Base-by-base conservation (phyloP, 2,329 filamentous ascomycete species). In the Venturia effusa region DNA sequence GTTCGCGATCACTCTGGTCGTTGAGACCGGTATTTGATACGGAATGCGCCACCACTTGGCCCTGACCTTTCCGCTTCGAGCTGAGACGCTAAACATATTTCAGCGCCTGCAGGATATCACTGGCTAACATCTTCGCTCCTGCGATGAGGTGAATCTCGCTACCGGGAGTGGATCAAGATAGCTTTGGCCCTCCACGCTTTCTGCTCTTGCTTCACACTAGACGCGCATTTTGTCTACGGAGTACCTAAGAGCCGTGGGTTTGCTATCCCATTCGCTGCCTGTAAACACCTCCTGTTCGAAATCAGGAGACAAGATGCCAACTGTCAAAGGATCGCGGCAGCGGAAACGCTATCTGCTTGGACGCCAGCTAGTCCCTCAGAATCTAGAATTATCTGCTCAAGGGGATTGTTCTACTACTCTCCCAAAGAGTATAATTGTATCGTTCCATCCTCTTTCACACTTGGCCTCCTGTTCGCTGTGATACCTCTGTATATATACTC, bases 301-400 rank as follows among this genome's bases (percentile, higher is more conserved):
- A 32, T 19, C 51, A 32, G 34, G n/a, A 43, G 59, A 40, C 59
- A 43, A 60, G 34, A 60, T 60, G 37, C 40, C 24, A 43, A 60
- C 15, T 60, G 59, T 60, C 59, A 43, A 60, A 41, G 59, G 15
- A 40, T 41, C 30, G 30, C 37, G 59, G 24, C 59, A 60, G 34
- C 59, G 34, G 59, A 60, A 60, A 60, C 59, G 37, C 40, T 17
- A 40, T 40, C 59, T 40, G 59, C 59, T 32, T 41, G 37, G 40
- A 40, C 19, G 59, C 22, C 17, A 27, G 34, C 37, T 22, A 15
- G 39, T 8, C 32, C 22, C 39, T 60, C 32, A 39, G 17, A 22
- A 6, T 60, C 37, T 17, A 43, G 59, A 30, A 43, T 43, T 60
- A 22, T 40, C 59, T 24, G 7, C 4, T 27, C 11, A 22, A 43